phyloP scores from a whole-genome alignment of 495 filamentous ascomycete species.

The Hypoxylon perforatum region DNA sequence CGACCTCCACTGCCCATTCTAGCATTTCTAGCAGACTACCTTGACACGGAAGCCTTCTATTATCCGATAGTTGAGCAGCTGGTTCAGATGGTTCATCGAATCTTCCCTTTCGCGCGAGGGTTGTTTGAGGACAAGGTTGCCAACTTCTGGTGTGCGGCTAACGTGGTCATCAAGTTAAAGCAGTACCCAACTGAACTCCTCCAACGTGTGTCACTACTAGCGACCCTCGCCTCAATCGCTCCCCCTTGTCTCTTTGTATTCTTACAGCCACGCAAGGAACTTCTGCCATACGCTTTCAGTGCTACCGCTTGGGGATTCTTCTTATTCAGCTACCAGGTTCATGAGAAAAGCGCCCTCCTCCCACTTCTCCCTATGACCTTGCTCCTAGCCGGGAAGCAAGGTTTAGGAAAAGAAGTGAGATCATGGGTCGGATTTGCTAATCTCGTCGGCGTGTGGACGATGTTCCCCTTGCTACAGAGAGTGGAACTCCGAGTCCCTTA shows the following conservation, averaged over 20 bases:
- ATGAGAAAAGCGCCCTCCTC: slow-evolving; percentile 94
- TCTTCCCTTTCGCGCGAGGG: slow-evolving; percentile 93
- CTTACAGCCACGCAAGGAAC: slow-evolving; percentile 76
- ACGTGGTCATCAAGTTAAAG: slow-evolving; percentile 87
- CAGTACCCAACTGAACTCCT: slow-evolving; percentile 72
- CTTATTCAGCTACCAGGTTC: slow-evolving; percentile 95
- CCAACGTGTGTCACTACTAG: slow-evolving; percentile 78
- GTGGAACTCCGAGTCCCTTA: slow-evolving; percentile 89
- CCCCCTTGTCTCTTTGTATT: slow-evolving; percentile 84
- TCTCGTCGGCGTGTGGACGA: slow-evolving; percentile 89
- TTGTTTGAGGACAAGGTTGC: slow-evolving; percentile 99
- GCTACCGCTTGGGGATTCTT: slow-evolving; percentile 96
- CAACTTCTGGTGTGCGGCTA: slow-evolving; percentile 95
- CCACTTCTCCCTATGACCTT: slow-evolving; percentile 93
- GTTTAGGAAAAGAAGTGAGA: slow-evolving; percentile 76
- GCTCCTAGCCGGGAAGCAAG: slow-evolving; percentile 78
- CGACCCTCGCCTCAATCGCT: slow-evolving; percentile 79
- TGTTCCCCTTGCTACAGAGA: slow-evolving; percentile 88
- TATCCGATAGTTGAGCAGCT: slow-evolving; percentile 80
- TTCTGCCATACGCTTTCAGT: slow-evolving; percentile 82
- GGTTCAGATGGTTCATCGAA: slow-evolving; percentile 82
- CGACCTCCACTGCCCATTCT: slow-evolving; percentile 68
- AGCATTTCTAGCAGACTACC: slow-evolving; percentile 63
- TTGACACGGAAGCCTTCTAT: slow-evolving; percentile 72
- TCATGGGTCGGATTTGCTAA: slow-evolving; percentile 96